Percentiles rank a stretch among this genome's conserved stretches.
Conservation (phyloP, 2,329 filamentous ascomycete species). For the Huntiella moniliformis region DNA sequence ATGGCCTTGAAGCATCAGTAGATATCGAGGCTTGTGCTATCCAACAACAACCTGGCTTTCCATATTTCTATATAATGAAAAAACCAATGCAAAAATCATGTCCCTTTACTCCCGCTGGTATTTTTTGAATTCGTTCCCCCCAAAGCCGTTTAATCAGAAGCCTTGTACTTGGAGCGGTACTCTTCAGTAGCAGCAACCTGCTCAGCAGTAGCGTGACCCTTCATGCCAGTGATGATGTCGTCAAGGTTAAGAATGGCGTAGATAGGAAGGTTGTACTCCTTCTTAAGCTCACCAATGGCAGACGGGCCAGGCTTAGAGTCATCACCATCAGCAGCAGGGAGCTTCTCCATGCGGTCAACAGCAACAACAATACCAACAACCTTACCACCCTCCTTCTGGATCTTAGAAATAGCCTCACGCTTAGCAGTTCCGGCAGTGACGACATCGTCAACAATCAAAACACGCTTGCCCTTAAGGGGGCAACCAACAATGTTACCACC, state of each 20-base stretch:
- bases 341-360: conserved; percentile 71
- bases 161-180: conserved; percentile 50
- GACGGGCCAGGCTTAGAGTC: conserved; percentile 53
- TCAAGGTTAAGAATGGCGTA: conserved; percentile 67
- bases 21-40: no score
- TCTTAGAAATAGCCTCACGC: conserved; percentile 78
- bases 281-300: conserved; percentile 69
- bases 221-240: conserved; percentile 58
- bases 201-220: conserved; percentile 38
- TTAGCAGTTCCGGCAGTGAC: conserved; percentile 92
- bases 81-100: not conserved
- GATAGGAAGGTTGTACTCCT: conserved; percentile 69
- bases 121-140: no score
- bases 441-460: conserved; percentile 90
- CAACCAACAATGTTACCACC: conserved; percentile 85
- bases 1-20: no score
- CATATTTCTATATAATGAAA: no score
- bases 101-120: not conserved
- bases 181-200: conserved; percentile 51
- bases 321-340: conserved; percentile 44
- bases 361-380: conserved; percentile 79
- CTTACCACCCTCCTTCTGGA: conserved; percentile 64
- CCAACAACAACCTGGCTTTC: no score
- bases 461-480: conserved; percentile 61
- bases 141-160: conserved; percentile 24